These are phyloP conservation scores for Trichophyton mentagrophytes DNA, from an alignment of 2,329 filamentous ascomycete species.

Conservation along the genomic window DNA sequence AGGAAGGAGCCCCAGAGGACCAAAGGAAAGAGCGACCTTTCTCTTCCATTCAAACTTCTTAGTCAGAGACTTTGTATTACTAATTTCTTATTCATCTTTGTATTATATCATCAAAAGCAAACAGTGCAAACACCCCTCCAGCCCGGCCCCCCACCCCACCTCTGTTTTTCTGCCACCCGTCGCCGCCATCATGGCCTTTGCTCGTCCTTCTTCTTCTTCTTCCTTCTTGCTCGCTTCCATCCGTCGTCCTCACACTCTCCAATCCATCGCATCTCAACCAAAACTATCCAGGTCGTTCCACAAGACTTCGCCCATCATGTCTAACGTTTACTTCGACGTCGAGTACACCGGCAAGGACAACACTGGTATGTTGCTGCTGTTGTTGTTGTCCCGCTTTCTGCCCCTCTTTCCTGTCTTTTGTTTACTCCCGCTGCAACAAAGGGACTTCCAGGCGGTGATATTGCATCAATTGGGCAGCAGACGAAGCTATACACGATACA, in stretches of 20 bases:
- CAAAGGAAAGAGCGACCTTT: background rate
- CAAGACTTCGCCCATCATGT: slow-evolving; percentile 61
- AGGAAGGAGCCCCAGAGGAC: background rate
- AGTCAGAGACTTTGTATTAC: background rate
- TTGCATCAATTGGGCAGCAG: background rate
- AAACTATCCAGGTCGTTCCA: slow-evolving; percentile 37
- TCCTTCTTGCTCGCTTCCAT: slow-evolving; percentile 12
- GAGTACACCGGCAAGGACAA: slow-evolving; percentile 47
- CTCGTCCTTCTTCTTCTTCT: slow-evolving; percentile 15
- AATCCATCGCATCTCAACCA: slow-evolving; percentile 24
- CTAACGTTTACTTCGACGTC: slow-evolving; percentile 63
- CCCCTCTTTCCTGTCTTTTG: background rate
- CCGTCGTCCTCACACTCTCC: slow-evolving; percentile 18
- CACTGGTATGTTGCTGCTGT: slow-evolving; percentile 26
- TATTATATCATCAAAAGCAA: background rate
- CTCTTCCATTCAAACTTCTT: background rate
- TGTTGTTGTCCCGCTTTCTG: background rate
- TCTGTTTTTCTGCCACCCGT: slow-evolving; percentile 13
- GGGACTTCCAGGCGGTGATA: background rate
- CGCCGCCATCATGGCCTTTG: slow-evolving; percentile 13
- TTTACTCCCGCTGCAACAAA: background rate
- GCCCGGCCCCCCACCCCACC: slow-evolving; percentile 8
- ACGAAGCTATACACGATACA: background rate
- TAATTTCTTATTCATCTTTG: background rate
- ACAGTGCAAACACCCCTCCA: slow-evolving; percentile 4